Evolutionary conservation across 768 basidiomycete species (phyloP), one percentile per base, ranked within the genome.

Genomic region (Pulveroboletus sp.): DNA sequence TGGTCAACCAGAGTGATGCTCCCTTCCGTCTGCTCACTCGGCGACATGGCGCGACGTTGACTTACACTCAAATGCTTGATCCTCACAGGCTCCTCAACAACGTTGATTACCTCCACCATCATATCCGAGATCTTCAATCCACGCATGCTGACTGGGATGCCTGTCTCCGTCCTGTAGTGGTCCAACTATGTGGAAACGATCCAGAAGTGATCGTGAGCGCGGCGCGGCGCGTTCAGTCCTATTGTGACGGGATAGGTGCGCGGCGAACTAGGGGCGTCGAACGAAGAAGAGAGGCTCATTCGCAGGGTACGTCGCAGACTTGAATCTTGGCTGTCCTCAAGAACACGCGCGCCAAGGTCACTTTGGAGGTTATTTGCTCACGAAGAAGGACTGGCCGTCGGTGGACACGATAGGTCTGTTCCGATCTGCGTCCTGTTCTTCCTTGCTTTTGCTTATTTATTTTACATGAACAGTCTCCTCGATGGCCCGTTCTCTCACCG

Each of bases 251-350:
- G 10, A 81, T 90, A 66, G 87, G 88, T 86, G 63, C 46, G 15
- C 17, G 1, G 8, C 30, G 9, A 32, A n/a, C 41, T 30, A 11
- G 41, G 41, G 17, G 10, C 17, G 30, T 14, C 18, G 18, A 21
- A 14, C 6, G 15, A 10, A 15, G 30, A 17, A 10, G 6, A 15
- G 14, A 12, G 12, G 38, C 46, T 46, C 27, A 39, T 17, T 24
- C 54, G 39, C 55, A 38, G 59, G 64, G 53, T 14, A 24, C 24
- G 17, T 28, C 31, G 9, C 55, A 91, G 89, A 90, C 70, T 62
- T 90, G 46, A 91, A 91, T 64, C 76, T 90, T 10, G 89, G 89
- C 14, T 91, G 89, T 63, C 89, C 89, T 21, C 86, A 86, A 57
- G 79, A 83, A 46, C 73, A 76, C 24, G 86, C 88, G 11, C 72